Conservation (phyloP, 192 early-diverging fungal genomes). For the Lobosporangium transversale region DNA sequence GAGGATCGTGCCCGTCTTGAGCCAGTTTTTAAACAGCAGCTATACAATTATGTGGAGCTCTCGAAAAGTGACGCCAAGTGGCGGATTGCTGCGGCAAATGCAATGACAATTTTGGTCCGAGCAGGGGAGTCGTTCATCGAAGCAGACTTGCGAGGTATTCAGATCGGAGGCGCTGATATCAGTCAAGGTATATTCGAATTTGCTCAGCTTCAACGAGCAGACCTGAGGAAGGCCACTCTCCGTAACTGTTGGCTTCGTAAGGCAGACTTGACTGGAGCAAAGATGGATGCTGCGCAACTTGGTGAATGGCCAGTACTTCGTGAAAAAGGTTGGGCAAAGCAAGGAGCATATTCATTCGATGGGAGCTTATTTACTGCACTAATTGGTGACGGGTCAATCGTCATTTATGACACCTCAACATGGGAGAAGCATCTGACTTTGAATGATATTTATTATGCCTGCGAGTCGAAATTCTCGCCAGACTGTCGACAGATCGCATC, state of each 20-base stretch:
- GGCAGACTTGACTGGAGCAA: background rate
- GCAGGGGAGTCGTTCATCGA: too few relatives aligned
- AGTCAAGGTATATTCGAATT: background rate
- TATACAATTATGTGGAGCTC: too few relatives aligned
- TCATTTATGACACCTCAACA: background rate
- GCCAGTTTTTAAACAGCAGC: too few relatives aligned
- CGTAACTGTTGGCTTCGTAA: background rate
- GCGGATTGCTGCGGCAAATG: too few relatives aligned
- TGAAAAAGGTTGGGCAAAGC: too few relatives aligned
- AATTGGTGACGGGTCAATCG: background rate
- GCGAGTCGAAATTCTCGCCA: background rate
- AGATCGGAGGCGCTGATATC: background rate
- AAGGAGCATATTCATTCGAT: background rate
- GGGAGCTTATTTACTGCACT: background rate
- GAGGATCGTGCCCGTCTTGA: too few relatives aligned
- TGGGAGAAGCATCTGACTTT: background rate
- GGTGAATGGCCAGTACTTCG: background rate
- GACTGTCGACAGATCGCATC: background rate
- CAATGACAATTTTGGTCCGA: too few relatives aligned
- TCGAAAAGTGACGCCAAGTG: too few relatives aligned
- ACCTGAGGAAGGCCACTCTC: background rate
- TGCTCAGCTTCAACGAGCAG: background rate
- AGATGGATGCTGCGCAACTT: background rate
- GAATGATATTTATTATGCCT: background rate
- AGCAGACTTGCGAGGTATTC: background rate